Conservation (phyloP, 306 rosid species). For the Benincasa hispida region DNA sequence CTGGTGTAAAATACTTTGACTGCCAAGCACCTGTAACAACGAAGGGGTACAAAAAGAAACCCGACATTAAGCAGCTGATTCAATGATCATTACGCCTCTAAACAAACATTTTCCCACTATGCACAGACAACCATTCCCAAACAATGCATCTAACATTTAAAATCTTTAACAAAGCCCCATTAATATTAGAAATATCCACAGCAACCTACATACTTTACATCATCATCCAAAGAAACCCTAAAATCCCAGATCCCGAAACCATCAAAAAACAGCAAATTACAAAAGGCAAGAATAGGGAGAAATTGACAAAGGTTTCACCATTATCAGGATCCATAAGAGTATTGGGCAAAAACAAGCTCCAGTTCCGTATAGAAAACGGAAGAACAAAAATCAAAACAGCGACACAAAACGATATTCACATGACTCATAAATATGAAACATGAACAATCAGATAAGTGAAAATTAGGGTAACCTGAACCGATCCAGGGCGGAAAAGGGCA, state of each 20-base stretch:
- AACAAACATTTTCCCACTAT: background rate
- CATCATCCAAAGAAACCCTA: background rate
- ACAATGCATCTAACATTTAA: background rate
- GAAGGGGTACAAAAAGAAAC: conserved; percentile 1
- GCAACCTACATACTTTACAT: background rate
- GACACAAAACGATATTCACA: background rate
- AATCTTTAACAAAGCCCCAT: background rate
- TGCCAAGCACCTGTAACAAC: conserved; percentile 40
- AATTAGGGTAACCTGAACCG: background rate
- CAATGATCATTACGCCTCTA: background rate
- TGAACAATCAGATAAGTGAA: background rate
- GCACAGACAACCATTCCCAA: background rate
- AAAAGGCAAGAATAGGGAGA: background rate
- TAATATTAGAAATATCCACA: background rate
- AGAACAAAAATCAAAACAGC: background rate
- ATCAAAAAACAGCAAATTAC: background rate
- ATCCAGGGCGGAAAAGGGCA: background rate
- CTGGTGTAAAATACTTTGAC: conserved; percentile 46
- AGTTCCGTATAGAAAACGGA: background rate
- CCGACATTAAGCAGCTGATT: background rate
- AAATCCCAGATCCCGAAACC: background rate
- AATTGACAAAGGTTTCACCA: background rate
- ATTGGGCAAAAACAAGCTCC: background rate
- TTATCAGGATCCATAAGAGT: background rate
- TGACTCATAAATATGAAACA: background rate